Base-by-base conservation (phyloP, 139 green algal species). In the Pseudopediastrum boryanum region DNA sequence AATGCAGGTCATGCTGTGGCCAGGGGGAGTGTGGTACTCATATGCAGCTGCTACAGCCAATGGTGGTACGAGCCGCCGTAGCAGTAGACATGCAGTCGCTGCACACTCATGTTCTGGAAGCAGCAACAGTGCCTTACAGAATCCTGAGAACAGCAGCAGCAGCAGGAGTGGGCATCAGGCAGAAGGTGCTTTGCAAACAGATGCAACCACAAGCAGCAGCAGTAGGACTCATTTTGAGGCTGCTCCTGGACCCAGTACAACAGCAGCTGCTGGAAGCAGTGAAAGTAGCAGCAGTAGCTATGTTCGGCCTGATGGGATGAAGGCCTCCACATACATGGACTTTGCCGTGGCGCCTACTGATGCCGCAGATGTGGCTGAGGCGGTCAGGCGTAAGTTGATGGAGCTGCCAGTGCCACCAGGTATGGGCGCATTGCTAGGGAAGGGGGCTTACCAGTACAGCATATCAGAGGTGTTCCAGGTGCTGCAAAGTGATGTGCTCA, bases 1-100 rank as follows among this genome's bases (percentile, higher is more conserved):
- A 16, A 61, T 97, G 43, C 89, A 94, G 65, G 72, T 4, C 33
- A 36, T 64, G 61, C 83, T 97, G 42, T 97, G 92, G 89, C 92
- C 93, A 13, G 89, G 89, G 0, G 93, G 93, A 16, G 72, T 85
- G 0, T 97, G 89, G 89, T 92, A 66, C 52, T 44, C 71, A n/a
- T n/a, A n/a, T n/a, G 21, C 52, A 50, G n/a, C 48, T 19, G 38
- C 35, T 25, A 19, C 23, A 13, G 23, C 3, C 58, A 4, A 44
- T 13, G 5, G 69, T 31, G 8, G 4, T 3, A 12, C 51, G 35
- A 19, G 61, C 43, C 58, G 41, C 9, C 9, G 62, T 8, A 51
- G 50, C 29, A 31, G 51, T n/a, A n/a, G n/a, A n/a, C n/a, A n/a
- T n/a, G n/a, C n/a, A n/a, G n/a, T n/a, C n/a, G n/a, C n/a, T n/a